Evolutionary conservation across 2,329 filamentous ascomycete species (phyloP).

Genomic region (Phyllosticta citrichinensis): DNA sequence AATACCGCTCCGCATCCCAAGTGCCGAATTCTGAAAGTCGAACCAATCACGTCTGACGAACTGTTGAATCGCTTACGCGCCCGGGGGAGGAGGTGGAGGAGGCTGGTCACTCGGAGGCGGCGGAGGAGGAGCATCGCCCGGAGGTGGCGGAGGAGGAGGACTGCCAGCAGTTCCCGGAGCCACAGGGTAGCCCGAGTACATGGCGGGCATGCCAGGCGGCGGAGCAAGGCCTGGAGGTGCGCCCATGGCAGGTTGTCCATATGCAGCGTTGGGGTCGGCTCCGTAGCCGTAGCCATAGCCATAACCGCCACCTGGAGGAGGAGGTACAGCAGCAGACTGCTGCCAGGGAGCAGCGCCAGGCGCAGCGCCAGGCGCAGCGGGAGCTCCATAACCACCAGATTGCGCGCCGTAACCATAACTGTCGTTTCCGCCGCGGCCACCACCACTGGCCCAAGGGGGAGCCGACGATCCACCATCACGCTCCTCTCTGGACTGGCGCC

Average conservation of each 20-base stretch:
- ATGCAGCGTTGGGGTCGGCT: constrained; percentile 23
- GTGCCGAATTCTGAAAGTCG: not conserved
- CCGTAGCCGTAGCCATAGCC: constrained; percentile 34
- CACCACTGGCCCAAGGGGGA: constrained; percentile 22
- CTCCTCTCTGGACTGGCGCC: constrained; percentile 46
- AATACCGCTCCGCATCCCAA: not conserved
- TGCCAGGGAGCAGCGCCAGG: constrained; percentile 50
- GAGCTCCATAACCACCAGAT: constrained; percentile 28
- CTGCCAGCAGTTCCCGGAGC: constrained; percentile 35
- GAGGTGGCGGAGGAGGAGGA: constrained; percentile 53
- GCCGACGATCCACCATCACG: constrained; percentile 38
- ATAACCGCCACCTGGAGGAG: constrained; percentile 32
- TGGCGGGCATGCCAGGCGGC: constrained; percentile 47
- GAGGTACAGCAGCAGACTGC: constrained; percentile 37
- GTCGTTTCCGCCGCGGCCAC: constrained; percentile 19
- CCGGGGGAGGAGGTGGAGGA: constrained; percentile 50
- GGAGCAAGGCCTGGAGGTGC: constrained; percentile 36
- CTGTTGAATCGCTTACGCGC: not conserved
- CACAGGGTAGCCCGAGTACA: constrained; percentile 53
- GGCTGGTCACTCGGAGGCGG: constrained; percentile 45
- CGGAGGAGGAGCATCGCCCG: constrained; percentile 51
- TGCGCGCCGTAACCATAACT: constrained; percentile 19
- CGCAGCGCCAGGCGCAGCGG: constrained; percentile 29
- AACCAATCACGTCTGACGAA: not conserved
- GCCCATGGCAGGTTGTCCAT: constrained; percentile 16